These are phyloP conservation scores for Croton setiger DNA, from an alignment of 441 rosid species.

Conservation along the genomic window DNA sequence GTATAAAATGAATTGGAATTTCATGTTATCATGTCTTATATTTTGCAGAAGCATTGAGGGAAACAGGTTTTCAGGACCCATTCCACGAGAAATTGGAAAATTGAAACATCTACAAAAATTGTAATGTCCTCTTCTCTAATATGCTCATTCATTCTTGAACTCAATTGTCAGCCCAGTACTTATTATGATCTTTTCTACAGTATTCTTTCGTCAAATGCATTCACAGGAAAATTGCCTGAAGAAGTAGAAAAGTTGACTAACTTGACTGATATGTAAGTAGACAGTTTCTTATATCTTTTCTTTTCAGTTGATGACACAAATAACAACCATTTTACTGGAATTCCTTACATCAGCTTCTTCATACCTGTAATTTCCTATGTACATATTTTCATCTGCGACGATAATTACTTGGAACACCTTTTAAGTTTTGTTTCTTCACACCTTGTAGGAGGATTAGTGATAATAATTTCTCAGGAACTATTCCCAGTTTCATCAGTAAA, in stretches of 20 bases:
- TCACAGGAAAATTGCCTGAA: slow-evolving; percentile 58
- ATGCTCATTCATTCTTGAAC: slow-evolving; percentile 16
- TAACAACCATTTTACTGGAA: neutral
- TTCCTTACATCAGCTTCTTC: neutral
- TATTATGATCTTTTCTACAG: slow-evolving; percentile 32
- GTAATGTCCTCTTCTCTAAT: slow-evolving; percentile 37
- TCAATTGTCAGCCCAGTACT: neutral
- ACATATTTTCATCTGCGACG: neutral
- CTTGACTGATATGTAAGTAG: slow-evolving; percentile 70
- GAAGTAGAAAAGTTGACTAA: slow-evolving; percentile 52
- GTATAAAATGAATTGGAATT: too few species aligned
- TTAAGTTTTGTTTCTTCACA: slow-evolving; percentile 14
- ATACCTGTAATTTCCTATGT: neutral
- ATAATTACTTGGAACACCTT: neutral
- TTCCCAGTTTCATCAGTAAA: slow-evolving; percentile 64
- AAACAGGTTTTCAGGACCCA: slow-evolving; percentile 60
- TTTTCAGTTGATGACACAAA: neutral
- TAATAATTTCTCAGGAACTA: slow-evolving; percentile 60
- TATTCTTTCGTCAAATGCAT: slow-evolving; percentile 60
- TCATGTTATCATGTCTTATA: neutral
- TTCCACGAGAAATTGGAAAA: slow-evolving; percentile 67
- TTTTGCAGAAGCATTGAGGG: slow-evolving; percentile 83
- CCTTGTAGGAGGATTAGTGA: slow-evolving; percentile 68
- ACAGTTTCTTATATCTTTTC: neutral
- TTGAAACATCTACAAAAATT: slow-evolving; percentile 57